Conservation (phyloP, 2,329 filamentous ascomycete genomes). For the Diplocarpon mali region DNA sequence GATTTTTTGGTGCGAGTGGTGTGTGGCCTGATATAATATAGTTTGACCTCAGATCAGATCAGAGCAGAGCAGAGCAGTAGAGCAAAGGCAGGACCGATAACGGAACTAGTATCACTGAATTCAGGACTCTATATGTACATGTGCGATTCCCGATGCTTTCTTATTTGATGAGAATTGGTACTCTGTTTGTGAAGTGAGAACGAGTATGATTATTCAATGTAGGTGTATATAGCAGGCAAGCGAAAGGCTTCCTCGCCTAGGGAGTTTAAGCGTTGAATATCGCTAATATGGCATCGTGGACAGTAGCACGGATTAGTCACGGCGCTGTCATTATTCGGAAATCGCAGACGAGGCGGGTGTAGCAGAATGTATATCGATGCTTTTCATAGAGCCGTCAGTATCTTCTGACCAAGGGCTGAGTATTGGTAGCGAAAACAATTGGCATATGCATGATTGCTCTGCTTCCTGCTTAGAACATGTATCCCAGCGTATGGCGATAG, state of each 20-base stretch:
- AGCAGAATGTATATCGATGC: background rate
- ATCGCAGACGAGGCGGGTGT: background rate
- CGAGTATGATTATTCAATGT: too few relatives aligned
- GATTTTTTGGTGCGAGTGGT: too few relatives aligned
- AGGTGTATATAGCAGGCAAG: background rate
- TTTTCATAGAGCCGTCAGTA: background rate
- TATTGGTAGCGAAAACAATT: background rate
- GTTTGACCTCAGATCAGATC: too few relatives aligned
- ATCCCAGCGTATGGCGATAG: slow-evolving; percentile 19
- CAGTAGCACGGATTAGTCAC: background rate
- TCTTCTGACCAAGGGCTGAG: background rate
- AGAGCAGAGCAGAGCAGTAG: too few relatives aligned
- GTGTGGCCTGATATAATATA: too few relatives aligned
- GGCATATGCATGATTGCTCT: background rate
- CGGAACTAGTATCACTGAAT: too few relatives aligned
- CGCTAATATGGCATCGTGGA: too few relatives aligned
- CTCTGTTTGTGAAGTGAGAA: background rate
- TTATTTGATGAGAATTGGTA: background rate
- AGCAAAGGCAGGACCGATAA: too few relatives aligned
- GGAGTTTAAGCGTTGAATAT: too few relatives aligned
- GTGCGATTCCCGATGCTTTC: too few relatives aligned
- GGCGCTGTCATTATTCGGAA: background rate
- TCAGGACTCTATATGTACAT: too few relatives aligned
- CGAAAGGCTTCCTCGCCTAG: too few relatives aligned
- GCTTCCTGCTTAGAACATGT: slow-evolving; percentile 9